Conservation (phyloP, 2,329 filamentous ascomycete genomes). For the Erysiphe pulchra region DNA sequence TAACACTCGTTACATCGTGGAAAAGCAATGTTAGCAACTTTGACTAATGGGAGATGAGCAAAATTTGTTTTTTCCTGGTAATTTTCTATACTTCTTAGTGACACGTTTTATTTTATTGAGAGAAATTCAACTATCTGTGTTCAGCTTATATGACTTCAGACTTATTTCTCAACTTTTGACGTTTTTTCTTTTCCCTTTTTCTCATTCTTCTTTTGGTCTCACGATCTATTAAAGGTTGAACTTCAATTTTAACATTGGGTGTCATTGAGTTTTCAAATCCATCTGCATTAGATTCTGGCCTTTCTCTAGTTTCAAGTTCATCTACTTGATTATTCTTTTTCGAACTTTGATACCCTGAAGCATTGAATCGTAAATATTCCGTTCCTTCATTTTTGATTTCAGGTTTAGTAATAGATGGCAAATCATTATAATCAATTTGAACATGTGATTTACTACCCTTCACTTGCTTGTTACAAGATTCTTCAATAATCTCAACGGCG, state of each 20-base stretch:
- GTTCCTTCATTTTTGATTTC: background rate
- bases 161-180: constrained; percentile 2
- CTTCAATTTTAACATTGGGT: background rate
- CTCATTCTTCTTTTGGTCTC: constrained; percentile 5
- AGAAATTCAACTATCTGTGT: too few relatives aligned
- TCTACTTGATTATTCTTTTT: background rate
- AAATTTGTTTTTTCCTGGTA: too few relatives aligned
- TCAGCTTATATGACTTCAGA: too few relatives aligned
- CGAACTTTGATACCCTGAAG: background rate
- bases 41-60: too few relatives aligned
- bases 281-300: constrained; percentile 1
- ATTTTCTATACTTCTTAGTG: too few relatives aligned
- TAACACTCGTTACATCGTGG: too few relatives aligned
- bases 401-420: background rate
- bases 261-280: background rate
- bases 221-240: constrained; percentile 1
- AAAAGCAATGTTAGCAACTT: too few relatives aligned
- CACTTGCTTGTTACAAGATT: background rate
- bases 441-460: background rate
- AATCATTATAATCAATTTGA: background rate
- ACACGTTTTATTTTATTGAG: too few relatives aligned
- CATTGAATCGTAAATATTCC: background rate
- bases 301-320: background rate
- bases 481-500: background rate
- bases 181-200: constrained; percentile 6